Percentiles rank a stretch among this genome's conserved stretches.
phyloP scores from a whole-genome alignment of 768 basidiomycete species.

The Russula ochroleuca region DNA sequence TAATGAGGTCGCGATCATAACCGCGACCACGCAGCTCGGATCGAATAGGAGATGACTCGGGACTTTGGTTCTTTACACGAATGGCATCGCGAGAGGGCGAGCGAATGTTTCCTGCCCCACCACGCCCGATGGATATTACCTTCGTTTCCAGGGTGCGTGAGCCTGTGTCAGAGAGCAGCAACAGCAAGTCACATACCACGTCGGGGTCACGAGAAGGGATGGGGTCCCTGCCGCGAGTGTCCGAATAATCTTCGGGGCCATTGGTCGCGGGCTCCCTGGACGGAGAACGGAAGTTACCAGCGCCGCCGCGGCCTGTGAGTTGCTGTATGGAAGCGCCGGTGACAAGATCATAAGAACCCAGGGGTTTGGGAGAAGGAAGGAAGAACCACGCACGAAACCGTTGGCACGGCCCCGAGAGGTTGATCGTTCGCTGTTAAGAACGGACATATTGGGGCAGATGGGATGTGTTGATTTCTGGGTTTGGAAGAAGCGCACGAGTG shows the following conservation, averaged over 20 bases:
- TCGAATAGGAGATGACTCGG: not conserved
- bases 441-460: not conserved
- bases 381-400: not conserved
- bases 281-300: constrained; percentile 58
- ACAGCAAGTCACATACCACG: constrained; percentile 34
- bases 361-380: not conserved
- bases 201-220: constrained; percentile 34
- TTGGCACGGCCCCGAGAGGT: constrained; percentile 13
- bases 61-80: not conserved
- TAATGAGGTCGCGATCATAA: constrained; percentile 33
- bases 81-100: constrained; percentile 60
- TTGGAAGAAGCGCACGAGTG: too few species aligned
- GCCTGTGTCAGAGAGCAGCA: too few species aligned
- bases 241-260: constrained; percentile 53
- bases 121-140: constrained; percentile 62
- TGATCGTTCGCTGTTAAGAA: constrained; percentile 13
- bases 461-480: not conserved
- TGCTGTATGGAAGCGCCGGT: constrained; percentile 33
- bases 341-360: not conserved
- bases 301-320: constrained; percentile 64
- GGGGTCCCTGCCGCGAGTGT: constrained; percentile 60
- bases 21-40: constrained; percentile 29
- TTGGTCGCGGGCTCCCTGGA: constrained; percentile 31
- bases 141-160: constrained; percentile 25
- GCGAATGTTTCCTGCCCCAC: constrained; percentile 82